These are phyloP conservation scores for Mucor plumbeus DNA, from an alignment of 371 early-diverging fungal species.

Conservation along the genomic window DNA sequence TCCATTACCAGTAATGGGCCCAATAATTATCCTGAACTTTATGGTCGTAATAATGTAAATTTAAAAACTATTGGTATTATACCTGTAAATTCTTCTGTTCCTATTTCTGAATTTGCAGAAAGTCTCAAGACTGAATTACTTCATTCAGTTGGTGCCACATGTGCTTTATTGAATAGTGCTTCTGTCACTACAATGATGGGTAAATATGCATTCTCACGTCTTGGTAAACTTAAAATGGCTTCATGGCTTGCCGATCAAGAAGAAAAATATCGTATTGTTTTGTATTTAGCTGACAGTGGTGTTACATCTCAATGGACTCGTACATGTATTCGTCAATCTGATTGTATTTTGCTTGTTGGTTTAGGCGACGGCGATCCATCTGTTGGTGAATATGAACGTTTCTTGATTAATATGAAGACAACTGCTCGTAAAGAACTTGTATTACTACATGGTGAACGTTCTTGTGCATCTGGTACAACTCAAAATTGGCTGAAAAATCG, in stretches of 20 bases:
- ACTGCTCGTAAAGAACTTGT: constrained; percentile 97
- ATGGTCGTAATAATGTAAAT: constrained; percentile 86
- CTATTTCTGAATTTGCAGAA: constrained; percentile 88
- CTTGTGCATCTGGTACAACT: constrained; percentile 82
- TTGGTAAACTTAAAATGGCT: constrained; percentile 90
- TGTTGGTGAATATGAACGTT: constrained; percentile 91
- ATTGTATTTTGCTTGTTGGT: constrained; percentile 93
- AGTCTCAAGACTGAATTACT: constrained; percentile 77
- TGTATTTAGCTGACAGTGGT: constrained; percentile 95
- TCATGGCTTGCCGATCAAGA: constrained; percentile 95
- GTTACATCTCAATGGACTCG: constrained; percentile 93
- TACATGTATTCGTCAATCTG: constrained; percentile 95
- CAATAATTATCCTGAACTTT: constrained; percentile 45
- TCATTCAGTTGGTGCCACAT: constrained; percentile 73
- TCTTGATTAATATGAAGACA: constrained; percentile 91
- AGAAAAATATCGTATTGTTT: constrained; percentile 82
- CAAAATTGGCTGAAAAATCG: constrained; percentile 92
- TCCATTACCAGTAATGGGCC: constrained; percentile 15
- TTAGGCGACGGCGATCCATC: constrained; percentile 87
- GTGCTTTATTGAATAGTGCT: constrained; percentile 79
- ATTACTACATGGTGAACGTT: constrained; percentile 82
- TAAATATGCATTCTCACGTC: constrained; percentile 87
- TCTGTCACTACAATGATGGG: constrained; percentile 85
- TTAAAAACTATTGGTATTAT: constrained; percentile 92
- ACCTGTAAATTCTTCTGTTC: constrained; percentile 85